phyloP scores from a whole-genome alignment of 345 rosid species.

The Aurinia saxatilis region DNA sequence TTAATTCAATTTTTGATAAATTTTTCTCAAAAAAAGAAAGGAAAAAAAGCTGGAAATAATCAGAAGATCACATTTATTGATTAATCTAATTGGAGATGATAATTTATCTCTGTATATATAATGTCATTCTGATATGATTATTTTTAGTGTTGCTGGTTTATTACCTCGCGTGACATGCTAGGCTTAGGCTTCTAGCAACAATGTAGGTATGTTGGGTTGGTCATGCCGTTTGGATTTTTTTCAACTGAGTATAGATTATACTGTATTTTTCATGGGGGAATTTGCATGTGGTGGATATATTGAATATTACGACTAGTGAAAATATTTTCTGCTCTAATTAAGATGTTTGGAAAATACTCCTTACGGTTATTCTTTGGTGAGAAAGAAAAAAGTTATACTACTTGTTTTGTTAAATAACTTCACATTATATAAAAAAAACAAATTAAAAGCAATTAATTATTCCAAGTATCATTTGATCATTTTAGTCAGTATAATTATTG shows the following conservation, averaged over 20 bases:
- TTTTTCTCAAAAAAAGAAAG: too few relatives aligned
- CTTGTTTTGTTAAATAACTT: too few relatives aligned
- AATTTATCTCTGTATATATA: not conserved
- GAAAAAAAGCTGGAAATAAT: too few relatives aligned
- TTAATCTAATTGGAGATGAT: not conserved
- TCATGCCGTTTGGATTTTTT: constrained; percentile 17
- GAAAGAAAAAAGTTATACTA: too few relatives aligned
- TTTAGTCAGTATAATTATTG: too few relatives aligned
- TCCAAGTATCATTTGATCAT: too few relatives aligned
- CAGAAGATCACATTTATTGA: not conserved
- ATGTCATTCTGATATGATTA: not conserved
- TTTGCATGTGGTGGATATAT: not conserved
- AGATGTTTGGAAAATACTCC: too few relatives aligned
- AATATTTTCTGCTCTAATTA: too few relatives aligned
- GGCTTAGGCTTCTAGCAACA: constrained; percentile 5
- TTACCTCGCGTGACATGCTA: not conserved
- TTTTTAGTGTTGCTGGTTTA: not conserved
- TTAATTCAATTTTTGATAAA: too few relatives aligned
- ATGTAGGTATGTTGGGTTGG: constrained; percentile 26
- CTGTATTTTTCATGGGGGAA: not conserved
- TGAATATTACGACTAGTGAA: not conserved
- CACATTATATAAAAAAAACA: too few relatives aligned
- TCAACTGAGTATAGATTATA: not conserved
- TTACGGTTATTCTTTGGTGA: too few relatives aligned
- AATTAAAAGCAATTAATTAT: too few relatives aligned